phyloP scores from a whole-genome alignment of 768 basidiomycete genomes.

The Kondoa malvinella region DNA sequence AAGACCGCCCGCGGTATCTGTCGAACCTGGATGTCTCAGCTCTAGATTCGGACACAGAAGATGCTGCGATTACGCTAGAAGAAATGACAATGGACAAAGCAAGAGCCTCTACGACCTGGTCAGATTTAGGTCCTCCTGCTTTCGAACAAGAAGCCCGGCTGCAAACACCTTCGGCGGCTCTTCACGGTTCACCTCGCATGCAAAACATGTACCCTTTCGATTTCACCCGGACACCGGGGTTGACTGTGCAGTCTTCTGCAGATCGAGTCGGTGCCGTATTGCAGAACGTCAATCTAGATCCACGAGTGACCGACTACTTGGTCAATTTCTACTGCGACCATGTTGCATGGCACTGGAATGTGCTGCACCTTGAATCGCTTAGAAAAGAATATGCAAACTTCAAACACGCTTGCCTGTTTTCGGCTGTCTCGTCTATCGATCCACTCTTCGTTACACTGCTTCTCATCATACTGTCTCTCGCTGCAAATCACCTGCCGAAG shows the following conservation, averaged over 20 bases:
- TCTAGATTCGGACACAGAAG: neutral
- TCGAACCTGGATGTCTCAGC: neutral
- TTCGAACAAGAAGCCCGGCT: neutral
- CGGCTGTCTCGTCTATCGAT: neutral
- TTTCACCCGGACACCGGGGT: too few relatives aligned
- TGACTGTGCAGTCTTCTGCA: too few relatives aligned
- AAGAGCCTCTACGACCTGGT: neutral
- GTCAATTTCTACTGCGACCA: neutral
- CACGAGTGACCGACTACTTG: neutral
- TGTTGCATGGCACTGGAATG: neutral
- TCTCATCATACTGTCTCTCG: neutral
- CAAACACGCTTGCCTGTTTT: neutral
- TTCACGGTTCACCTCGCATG: too few relatives aligned
- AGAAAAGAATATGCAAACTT: neutral
- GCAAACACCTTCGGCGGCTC: too few relatives aligned
- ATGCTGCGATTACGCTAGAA: neutral
- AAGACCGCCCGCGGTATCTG: neutral
- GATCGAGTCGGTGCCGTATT: neutral
- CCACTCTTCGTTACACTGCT: neutral
- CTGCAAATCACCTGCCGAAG: neutral
- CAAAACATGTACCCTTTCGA: too few relatives aligned
- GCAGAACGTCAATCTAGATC: neutral
- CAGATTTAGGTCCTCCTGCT: neutral
- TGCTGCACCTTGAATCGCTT: neutral
- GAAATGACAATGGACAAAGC: neutral